phyloP scores from a whole-genome alignment of 495 filamentous ascomycete species.

The Penicillium pancosmium region DNA sequence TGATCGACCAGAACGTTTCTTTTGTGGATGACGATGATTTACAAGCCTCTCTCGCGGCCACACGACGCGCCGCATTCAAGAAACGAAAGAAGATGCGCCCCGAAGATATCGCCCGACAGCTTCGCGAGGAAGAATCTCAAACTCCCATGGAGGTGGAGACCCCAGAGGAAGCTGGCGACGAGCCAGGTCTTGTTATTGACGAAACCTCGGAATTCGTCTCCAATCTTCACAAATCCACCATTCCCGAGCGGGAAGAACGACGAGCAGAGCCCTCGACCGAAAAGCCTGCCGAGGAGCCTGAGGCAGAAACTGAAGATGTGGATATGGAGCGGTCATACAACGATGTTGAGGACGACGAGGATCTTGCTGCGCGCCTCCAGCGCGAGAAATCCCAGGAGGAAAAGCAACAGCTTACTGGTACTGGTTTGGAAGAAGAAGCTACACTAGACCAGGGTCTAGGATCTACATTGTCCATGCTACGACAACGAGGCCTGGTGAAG shows the following conservation, averaged over 20 bases:
- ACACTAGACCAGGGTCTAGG: constrained; percentile 77
- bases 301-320: constrained; percentile 57
- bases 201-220: constrained; percentile 95
- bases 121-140: constrained; percentile 72
- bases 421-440: constrained; percentile 83
- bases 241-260: constrained; percentile 61
- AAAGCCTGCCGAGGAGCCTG: constrained; percentile 54
- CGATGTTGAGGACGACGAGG: constrained; percentile 59
- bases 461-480: constrained; percentile 77
- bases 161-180: constrained; percentile 54
- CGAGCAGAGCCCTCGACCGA: constrained; percentile 42
- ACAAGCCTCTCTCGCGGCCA: constrained; percentile 78
- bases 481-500: constrained; percentile 78
- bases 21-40: constrained; percentile 94
- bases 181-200: constrained; percentile 82
- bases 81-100: constrained; percentile 83
- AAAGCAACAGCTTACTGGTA: constrained; percentile 59
- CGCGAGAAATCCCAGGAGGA: constrained; percentile 42
- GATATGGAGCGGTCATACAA: constrained; percentile 64
- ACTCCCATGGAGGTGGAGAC: constrained; percentile 53
- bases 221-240: constrained; percentile 69
- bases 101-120: constrained; percentile 81
- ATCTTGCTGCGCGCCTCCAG: constrained; percentile 49
- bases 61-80: constrained; percentile 81
- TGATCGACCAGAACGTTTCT: constrained; percentile 62